Base-by-base conservation (phyloP, 2,329 filamentous ascomycete genomes). In the Epicoccum nigrum region DNA sequence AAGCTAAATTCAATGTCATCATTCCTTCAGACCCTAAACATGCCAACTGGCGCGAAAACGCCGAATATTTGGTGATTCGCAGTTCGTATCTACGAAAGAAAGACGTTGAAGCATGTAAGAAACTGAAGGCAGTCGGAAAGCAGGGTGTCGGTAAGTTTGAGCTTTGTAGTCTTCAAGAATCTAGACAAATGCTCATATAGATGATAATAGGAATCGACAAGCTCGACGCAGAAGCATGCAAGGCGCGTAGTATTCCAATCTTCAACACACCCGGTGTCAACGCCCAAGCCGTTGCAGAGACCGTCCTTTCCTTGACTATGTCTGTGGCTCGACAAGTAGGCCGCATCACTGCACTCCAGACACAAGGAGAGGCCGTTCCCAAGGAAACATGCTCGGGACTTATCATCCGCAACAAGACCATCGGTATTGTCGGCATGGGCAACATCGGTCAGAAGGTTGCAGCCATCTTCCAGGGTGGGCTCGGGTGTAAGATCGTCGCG, bases 181-280 rank as follows among this genome's bases (percentile, higher is more conserved):
- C n/a, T n/a, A n/a, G n/a, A n/a, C 23, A 25, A 9, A 25, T 6
- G 9, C 23, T 25, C 6, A 25, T n/a, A 27, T 4, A 3, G 4
- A 12, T 30, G 4, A 9, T 13, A n/a, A 21, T 2, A 7, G 77
- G 77, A 1, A 73, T 79, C 30, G 77, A 80, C 48, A 79, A 76
- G 45, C 59, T 64, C 20, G 77, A 80, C 45, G 59, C 62, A 11
- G 60, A 60, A 0, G 76, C 77, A 3, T 78, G 76, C 44, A 55
- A 63, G 4, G 60, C 65, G 2, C 67, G 72, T 0, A 73, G 68
- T 0, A 75, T 81, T 55, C 70, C 70, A n/a, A 74, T 81, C 21
- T 70, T 76, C 55, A 80, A 80, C 51, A 81, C 78, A 0, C 78
- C 77, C 0, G 78, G 77, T 1, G 73, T 77, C 0, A 81, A 76